phyloP scores from a whole-genome alignment of 148 eudicot species.

The Diospyros kaki region DNA sequence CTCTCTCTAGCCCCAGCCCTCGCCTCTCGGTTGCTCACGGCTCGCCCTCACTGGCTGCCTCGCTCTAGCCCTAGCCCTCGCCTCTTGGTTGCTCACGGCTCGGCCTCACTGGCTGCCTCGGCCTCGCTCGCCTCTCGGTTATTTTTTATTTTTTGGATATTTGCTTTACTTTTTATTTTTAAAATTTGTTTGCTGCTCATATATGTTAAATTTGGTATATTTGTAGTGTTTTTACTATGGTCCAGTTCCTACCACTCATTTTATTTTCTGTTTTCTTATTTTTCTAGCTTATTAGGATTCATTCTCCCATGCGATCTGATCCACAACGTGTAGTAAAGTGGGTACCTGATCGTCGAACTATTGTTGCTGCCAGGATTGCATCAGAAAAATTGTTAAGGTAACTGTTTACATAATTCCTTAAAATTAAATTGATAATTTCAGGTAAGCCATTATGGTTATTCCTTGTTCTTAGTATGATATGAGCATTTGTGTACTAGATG shows the following conservation, averaged over 20 bases:
- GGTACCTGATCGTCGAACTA: constrained; percentile 57
- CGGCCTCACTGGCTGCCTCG: too few species aligned
- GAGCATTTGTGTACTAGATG: not conserved
- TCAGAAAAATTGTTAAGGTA: constrained; percentile 80
- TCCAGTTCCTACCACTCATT: constrained; percentile 4
- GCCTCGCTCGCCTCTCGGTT: too few species aligned
- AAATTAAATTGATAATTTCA: not conserved
- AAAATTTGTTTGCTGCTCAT: too few species aligned
- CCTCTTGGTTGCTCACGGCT: too few species aligned
- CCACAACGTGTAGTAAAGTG: constrained; percentile 81
- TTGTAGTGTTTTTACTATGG: too few species aligned
- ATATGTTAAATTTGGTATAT: too few species aligned
- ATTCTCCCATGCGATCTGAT: constrained; percentile 93
- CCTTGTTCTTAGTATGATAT: not conserved
- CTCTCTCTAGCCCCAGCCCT: too few species aligned
- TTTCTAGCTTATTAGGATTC: constrained; percentile 80
- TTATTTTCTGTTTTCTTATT: not conserved
- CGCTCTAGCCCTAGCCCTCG: too few species aligned
- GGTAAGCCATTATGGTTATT: not conserved
- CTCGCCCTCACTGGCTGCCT: too few species aligned
- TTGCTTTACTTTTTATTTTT: too few species aligned
- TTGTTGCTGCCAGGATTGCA: constrained; percentile 75
- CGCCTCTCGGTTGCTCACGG: too few species aligned
- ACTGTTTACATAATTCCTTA: constrained; percentile 7
- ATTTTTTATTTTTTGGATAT: too few species aligned